Percentiles rank a stretch among this genome's conserved stretches.
These are phyloP conservation scores for Flaveria robusta DNA, from an alignment of 129 eudicot species.

Conservation along the genomic window DNA sequence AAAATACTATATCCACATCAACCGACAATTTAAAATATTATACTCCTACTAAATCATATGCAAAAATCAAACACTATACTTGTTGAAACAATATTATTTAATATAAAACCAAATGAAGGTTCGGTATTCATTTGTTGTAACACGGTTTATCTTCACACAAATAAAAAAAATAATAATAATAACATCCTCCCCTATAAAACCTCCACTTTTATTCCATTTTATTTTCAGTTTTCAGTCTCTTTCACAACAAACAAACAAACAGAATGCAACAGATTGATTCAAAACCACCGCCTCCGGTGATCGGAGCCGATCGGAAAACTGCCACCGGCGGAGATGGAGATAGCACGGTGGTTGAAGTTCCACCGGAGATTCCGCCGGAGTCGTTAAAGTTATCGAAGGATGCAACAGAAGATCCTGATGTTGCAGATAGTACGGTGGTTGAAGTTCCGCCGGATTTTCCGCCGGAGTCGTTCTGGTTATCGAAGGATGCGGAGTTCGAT, in stretches of 20 bases:
- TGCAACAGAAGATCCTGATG: slow-evolving; percentile 24
- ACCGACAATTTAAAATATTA: not conserved
- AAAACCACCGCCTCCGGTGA: slow-evolving; percentile 13
- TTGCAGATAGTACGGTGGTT: slow-evolving; percentile 26
- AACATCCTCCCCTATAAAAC: slow-evolving; percentile 10
- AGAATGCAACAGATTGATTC: slow-evolving; percentile 31
- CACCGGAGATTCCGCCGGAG: slow-evolving; percentile 67
- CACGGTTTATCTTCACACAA: not conserved
- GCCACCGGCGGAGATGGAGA: not conserved
- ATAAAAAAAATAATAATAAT: not conserved
- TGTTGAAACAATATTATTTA: not conserved
- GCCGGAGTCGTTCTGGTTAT: slow-evolving; percentile 86
- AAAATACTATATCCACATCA: not conserved
- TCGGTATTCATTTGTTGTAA: not conserved
- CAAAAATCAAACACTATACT: not conserved
- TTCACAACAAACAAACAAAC: slow-evolving; percentile 16
- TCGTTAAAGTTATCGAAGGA: slow-evolving; percentile 86
- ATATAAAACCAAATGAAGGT: not conserved
- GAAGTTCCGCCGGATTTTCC: slow-evolving; percentile 52
- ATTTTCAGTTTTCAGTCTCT: not conserved
- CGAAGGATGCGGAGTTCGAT: slow-evolving; percentile 82
- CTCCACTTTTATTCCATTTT: not conserved
- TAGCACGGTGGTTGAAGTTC: slow-evolving; percentile 24
- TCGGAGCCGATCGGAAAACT: slow-evolving; percentile 21
- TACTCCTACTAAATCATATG: not conserved